Percentiles rank a stretch among this genome's conserved stretches.
Evolutionary conservation across 2,329 filamentous ascomycete species (phyloP).

Genomic region (Pseudogymnoascus sp.): DNA sequence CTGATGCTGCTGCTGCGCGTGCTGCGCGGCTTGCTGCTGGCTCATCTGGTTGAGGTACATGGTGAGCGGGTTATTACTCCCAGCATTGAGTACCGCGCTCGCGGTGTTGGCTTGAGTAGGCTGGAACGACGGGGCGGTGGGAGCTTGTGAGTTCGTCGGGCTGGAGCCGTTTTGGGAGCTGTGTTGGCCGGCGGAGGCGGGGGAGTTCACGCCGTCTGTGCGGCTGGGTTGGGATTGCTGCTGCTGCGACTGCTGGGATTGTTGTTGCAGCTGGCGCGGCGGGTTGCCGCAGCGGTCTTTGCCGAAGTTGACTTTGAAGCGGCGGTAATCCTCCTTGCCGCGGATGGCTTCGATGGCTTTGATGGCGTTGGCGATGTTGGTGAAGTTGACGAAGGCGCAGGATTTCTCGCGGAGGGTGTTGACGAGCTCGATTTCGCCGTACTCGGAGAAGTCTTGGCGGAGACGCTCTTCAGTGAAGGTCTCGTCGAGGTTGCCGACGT

Average conservation of each 20-base stretch:
- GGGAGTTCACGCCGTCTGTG: slow-evolving; percentile 52
- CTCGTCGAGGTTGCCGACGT: slow-evolving; percentile 95
- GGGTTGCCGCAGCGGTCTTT: slow-evolving; percentile 98
- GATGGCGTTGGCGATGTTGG: slow-evolving; percentile 98
- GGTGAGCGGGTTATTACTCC: slow-evolving; percentile 78
- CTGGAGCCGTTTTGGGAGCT: slow-evolving; percentile 27
- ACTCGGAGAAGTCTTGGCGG: slow-evolving; percentile 94
- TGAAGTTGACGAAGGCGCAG: slow-evolving; percentile 99
- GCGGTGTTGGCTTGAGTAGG: slow-evolving; percentile 48
- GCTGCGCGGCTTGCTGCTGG: slow-evolving; percentile 64
- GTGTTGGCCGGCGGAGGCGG: slow-evolving; percentile 29
- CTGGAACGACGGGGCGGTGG: slow-evolving; percentile 45
- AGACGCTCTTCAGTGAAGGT: slow-evolving; percentile 95
- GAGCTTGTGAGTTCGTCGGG: slow-evolving; percentile 36
- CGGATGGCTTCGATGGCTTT: slow-evolving; percentile 97
- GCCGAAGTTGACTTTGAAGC: slow-evolving; percentile 99
- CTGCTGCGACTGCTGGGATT: slow-evolving; percentile 37
- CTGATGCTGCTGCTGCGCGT: slow-evolving; percentile 28
- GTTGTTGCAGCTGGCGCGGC: slow-evolving; percentile 70
- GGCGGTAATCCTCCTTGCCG: slow-evolving; percentile 90
- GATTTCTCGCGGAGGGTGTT: slow-evolving; percentile 97
- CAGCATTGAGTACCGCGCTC: slow-evolving; percentile 70
- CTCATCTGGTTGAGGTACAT: slow-evolving; percentile 86
- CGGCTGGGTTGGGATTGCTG: slow-evolving; percentile 50
- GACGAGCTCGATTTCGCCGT: slow-evolving; percentile 94